These are phyloP conservation scores for Borovskyia barvae DNA, from an alignment of 208 protist species.

Conservation along the genomic window DNA sequence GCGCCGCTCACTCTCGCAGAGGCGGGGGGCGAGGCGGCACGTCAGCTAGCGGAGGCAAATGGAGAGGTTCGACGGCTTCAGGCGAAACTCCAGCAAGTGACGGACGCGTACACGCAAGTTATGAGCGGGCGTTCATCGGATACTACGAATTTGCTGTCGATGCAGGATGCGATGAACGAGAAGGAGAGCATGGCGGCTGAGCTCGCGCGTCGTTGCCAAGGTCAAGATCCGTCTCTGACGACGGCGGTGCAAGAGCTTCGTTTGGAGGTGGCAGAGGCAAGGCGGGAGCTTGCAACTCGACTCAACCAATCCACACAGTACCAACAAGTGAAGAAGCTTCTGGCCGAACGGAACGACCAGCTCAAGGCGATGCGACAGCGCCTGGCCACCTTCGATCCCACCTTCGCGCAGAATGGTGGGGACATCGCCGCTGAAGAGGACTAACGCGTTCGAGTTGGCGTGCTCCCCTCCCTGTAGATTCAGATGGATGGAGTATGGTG, in stretches of 20 bases:
- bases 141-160: conserved; percentile 39
- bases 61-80: conserved; percentile 62
- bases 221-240: conserved; percentile 37
- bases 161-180: conserved; percentile 53
- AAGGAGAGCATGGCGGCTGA: conserved; percentile 41
- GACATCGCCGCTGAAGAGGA: conserved; percentile 59
- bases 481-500: no score
- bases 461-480: no score
- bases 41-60: conserved; percentile 69
- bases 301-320: conserved; percentile 79
- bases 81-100: conserved; percentile 60
- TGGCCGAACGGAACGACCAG: conserved; percentile 62
- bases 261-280: conserved; percentile 53
- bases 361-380: conserved; percentile 43
- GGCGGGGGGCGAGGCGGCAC: conserved; percentile 45
- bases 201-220: conserved; percentile 30
- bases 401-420: conserved; percentile 29
- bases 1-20: conserved; percentile 61
- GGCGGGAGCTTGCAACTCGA: conserved; percentile 53
- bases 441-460: conserved; percentile 19
- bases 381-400: conserved; percentile 47
- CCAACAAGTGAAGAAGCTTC: conserved; percentile 68
- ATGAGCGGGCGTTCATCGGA: conserved; percentile 46
- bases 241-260: conserved; percentile 41
- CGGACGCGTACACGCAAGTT: conserved; percentile 55